phyloP scores from a whole-genome alignment of 805 yeast species.

The Naumovozyma castellii region DNA sequence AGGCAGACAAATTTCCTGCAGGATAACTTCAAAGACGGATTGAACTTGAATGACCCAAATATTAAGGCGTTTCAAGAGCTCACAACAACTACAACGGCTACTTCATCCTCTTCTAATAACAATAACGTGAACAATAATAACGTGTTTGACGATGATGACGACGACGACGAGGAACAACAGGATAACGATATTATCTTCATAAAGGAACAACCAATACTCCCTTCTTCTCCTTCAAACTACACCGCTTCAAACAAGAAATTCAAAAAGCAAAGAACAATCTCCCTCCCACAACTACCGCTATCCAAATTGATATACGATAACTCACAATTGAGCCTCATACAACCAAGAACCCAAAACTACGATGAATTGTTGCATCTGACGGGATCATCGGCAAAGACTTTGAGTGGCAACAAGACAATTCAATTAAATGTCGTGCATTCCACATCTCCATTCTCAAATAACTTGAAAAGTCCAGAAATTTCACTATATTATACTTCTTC shows the following conservation, averaged over 20 bases:
- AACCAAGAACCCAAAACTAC: constrained; percentile 20
- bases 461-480: constrained; percentile 4
- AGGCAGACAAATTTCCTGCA: constrained; percentile 18
- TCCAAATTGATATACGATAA: constrained; percentile 34
- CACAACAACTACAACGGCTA: constrained; percentile 1
- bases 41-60: constrained; percentile 7
- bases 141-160: constrained; percentile 4
- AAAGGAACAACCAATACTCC: constrained; percentile 21
- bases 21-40: constrained; percentile 14
- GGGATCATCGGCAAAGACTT: constrained; percentile 27
- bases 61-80: not conserved
- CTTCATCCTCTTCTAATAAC: constrained; percentile 8
- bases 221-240: constrained; percentile 7
- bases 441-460: constrained; percentile 10
- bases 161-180: constrained; percentile 10
- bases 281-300: constrained; percentile 45
- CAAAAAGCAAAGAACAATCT: constrained; percentile 42
- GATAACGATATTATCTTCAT: constrained; percentile 26
- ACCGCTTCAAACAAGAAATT: constrained; percentile 19
- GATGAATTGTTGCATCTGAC: constrained; percentile 26
- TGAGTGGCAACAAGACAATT: constrained; percentile 24
- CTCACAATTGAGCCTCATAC: not conserved
- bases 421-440: constrained; percentile 16
- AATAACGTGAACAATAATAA: constrained; percentile 4
- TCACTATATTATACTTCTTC: constrained; percentile 7